Percentiles rank a stretch among this genome's conserved stretches.
phyloP scores from a whole-genome alignment of 2,329 filamentous ascomycete species.

The Blastomyces emzantsi region DNA sequence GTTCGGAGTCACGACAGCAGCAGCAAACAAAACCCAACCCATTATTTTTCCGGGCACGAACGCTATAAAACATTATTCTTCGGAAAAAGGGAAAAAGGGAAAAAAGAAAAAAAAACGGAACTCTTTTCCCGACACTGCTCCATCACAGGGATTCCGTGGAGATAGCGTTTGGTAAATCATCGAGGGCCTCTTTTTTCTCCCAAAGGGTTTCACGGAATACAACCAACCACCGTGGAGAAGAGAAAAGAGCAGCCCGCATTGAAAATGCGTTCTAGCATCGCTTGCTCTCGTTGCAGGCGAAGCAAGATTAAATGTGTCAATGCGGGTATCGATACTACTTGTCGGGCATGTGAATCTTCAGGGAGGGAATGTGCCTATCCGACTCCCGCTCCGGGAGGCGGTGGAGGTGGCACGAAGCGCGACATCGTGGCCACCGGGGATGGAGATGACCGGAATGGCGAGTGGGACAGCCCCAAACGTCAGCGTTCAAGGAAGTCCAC shows the following conservation, averaged over 20 bases:
- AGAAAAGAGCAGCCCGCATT: constrained; percentile 23
- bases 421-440: constrained; percentile 29
- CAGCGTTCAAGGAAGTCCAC: constrained; percentile 32
- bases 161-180: background rate
- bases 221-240: constrained; percentile 16
- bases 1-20: constrained; percentile 2
- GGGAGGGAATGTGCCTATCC: constrained; percentile 67
- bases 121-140: background rate
- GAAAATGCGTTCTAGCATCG: constrained; percentile 68
- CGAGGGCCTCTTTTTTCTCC: background rate
- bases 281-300: constrained; percentile 63
- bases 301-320: constrained; percentile 88
- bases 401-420: constrained; percentile 28
- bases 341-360: constrained; percentile 63
- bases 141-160: background rate
- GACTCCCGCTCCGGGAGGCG: constrained; percentile 32
- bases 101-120: too few species aligned
- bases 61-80: background rate
- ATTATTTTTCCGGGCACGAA: constrained; percentile 10
- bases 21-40: constrained; percentile 6
- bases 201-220: background rate
- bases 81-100: background rate
- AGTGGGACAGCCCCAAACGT: constrained; percentile 37
- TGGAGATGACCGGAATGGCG: constrained; percentile 33
- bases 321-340: constrained; percentile 59